A percentile compares a stretch with the other conserved stretches of the same genome.
Evolutionary conservation across 192 early-diverging fungal genomes (phyloP).

Genomic region (Irineochytrium annulatum): DNA sequence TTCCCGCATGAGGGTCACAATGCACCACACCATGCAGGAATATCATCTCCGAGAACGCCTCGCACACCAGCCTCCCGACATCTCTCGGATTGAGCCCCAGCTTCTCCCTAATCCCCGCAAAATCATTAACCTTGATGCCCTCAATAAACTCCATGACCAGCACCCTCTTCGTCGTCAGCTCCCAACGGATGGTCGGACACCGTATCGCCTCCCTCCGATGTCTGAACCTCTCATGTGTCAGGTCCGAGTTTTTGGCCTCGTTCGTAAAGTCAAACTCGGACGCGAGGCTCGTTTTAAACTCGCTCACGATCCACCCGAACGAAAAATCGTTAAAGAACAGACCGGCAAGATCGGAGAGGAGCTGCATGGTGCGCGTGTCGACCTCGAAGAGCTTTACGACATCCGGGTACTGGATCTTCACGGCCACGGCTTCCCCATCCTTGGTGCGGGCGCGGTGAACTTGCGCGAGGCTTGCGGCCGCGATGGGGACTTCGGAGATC

Average conservation of each 20-base stretch:
- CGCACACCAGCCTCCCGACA: constrained; percentile 64
- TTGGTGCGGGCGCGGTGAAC: constrained; percentile 64
- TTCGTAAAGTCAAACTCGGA: constrained; percentile 74
- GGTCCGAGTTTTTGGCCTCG: constrained; percentile 64
- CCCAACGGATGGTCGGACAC: constrained; percentile 63
- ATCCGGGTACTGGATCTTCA: constrained; percentile 80
- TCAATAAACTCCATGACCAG: constrained; percentile 76
- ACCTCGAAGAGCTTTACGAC: constrained; percentile 68
- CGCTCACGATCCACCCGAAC: constrained; percentile 62
- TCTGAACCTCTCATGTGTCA: constrained; percentile 34
- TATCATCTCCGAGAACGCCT: constrained; percentile 64
- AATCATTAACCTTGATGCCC: constrained; percentile 61
- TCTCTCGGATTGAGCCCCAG: constrained; percentile 31
- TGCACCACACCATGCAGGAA: constrained; percentile 75
- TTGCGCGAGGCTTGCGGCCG: constrained; percentile 77
- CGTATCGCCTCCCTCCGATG: constrained; percentile 47
- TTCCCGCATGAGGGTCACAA: constrained; percentile 79
- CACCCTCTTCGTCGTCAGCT: constrained; percentile 54
- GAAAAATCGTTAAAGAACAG: constrained; percentile 67
- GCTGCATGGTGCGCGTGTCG: constrained; percentile 60
- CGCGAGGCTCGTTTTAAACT: constrained; percentile 56
- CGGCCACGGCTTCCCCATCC: constrained; percentile 54
- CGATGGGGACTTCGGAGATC: constrained; percentile 61
- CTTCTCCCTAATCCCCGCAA: constrained; percentile 29
- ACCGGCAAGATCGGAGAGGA: constrained; percentile 46